A percentile compares a stretch with the other conserved stretches of the same genome.
phyloP scores from a whole-genome alignment of 1,139 yeast species.

The Pichia sp. region DNA sequence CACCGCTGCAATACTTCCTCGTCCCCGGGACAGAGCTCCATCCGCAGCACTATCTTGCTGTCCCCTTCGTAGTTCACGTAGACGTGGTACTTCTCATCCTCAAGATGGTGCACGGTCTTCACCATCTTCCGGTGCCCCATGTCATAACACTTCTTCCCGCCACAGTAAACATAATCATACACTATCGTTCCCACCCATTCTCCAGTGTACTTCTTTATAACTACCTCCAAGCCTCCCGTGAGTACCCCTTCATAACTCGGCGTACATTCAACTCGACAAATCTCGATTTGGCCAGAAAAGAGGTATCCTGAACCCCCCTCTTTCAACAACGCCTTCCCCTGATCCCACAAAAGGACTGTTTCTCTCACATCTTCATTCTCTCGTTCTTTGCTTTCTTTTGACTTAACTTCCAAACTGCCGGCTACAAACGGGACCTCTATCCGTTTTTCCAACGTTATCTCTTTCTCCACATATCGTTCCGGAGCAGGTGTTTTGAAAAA shows the following conservation, averaged over 20 bases:
- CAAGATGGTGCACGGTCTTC: conserved; percentile 11
- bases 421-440: background rate
- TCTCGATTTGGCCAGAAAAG: conserved; percentile 24
- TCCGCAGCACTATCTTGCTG: conserved; percentile 20
- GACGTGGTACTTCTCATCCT: conserved; percentile 21
- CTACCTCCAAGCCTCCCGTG: conserved; percentile 1
- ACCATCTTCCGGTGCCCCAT: background rate
- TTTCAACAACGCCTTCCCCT: background rate
- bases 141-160: conserved; percentile 2
- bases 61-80: conserved; percentile 27
- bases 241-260: background rate
- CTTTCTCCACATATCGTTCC: conserved; percentile 8
- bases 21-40: conserved; percentile 36
- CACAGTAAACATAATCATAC: conserved; percentile 20
- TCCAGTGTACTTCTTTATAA: conserved; percentile 12
- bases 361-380: conserved; percentile 8
- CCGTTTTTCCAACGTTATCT: conserved; percentile 5
- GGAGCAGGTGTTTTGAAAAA: conserved; percentile 9
- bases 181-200: conserved; percentile 21
- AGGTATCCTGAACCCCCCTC: conserved; percentile 14
- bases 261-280: conserved; percentile 17
- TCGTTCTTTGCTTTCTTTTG: background rate
- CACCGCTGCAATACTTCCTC: conserved; percentile 18
- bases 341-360: conserved; percentile 8
- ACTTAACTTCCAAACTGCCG: background rate